Evolutionary conservation across 23 red algal species (phyloP), one percentile per base, ranked within the genome.

Genomic region (Gracilaria gracilis): DNA sequence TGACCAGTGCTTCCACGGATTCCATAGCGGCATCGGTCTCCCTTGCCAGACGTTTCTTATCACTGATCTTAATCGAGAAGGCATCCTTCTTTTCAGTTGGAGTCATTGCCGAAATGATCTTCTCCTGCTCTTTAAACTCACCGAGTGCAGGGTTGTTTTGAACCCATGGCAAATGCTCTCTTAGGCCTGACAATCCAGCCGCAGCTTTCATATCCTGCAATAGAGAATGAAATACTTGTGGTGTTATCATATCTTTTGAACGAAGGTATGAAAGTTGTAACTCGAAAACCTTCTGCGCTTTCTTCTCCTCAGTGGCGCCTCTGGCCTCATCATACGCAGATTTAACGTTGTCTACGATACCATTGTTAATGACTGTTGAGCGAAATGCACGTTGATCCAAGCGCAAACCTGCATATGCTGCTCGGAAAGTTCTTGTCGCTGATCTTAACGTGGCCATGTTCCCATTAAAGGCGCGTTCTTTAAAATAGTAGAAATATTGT

Each of bases 151-250:
- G 82, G 32, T 92, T 87, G 79, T 87, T 92, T 23, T 47, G 57
- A 25, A 92, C 94, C 88, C 88, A 92, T 38, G 94, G 84, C 58
- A 96, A 64, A 72, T 87, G 80, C 55, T 92, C 83, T 37, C 61
- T 48, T 28, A 92, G 40, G 13, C 94, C 88, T 13, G 53, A 77
- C 32, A 88, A 32, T 40, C 94, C 94, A 5, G 70, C 47, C 11
- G 94, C 94, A 0, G 24, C 62, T 57, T 91, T 91, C 67, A 92
- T 80, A 25, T 92, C 84, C 72, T 87, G 51, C 13, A 96, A 19
- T 15, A 89, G 32, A 19, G 67, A 62, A 21, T 86, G 55, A 86
- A 88, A 96, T 53, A 40, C 34, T 65, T 96, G 74, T 12, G 80
- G 55, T 33, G 48, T 75, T 13, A 96, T 79, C 61, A 70, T 36